Percentiles rank a stretch among this genome's conserved stretches.
Evolutionary conservation across 176 grass and related monocot species (phyloP).

Genomic region (Thalia dealbata): DNA sequence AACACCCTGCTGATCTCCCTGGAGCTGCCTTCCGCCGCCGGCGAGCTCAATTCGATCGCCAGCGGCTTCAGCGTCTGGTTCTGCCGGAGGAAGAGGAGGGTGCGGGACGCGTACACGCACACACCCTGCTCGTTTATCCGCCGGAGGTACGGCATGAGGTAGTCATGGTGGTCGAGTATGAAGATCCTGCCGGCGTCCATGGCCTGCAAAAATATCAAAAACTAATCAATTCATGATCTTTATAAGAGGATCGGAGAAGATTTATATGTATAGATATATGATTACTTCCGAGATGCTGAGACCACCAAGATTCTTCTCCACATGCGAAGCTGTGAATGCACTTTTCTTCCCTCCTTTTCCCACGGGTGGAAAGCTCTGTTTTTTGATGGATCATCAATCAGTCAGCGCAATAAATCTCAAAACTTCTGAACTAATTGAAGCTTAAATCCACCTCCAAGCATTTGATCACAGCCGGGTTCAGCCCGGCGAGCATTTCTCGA

Average conservation of each 20-base stretch:
- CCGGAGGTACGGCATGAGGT: constrained; percentile 68
- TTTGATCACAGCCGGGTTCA: constrained; percentile 65
- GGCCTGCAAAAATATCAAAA: constrained; percentile 30
- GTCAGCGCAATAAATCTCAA: neutral
- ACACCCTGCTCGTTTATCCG: constrained; percentile 55
- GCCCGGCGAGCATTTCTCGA: constrained; percentile 79
- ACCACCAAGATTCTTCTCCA: constrained; percentile 35
- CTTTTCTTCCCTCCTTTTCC: constrained; percentile 41
- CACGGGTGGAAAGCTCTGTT: constrained; percentile 54
- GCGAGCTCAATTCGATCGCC: constrained; percentile 67
- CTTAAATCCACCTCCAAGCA: constrained; percentile 33
- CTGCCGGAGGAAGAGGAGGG: constrained; percentile 59
- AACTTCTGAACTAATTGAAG: neutral
- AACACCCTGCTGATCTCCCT: constrained; percentile 47
- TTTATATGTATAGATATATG: neutral
- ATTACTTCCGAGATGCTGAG: constrained; percentile 32
- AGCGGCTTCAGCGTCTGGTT: constrained; percentile 54
- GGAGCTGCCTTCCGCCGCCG: neutral
- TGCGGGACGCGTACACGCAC: constrained; percentile 82
- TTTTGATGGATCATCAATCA: no score
- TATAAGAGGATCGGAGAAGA: neutral
- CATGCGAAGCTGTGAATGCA: constrained; percentile 28
- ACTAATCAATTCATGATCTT: no score
- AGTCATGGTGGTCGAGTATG: constrained; percentile 87
- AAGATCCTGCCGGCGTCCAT: constrained; percentile 38